phyloP scores from a whole-genome alignment of 257 asterid species.

The Gentiana macrophylla region DNA sequence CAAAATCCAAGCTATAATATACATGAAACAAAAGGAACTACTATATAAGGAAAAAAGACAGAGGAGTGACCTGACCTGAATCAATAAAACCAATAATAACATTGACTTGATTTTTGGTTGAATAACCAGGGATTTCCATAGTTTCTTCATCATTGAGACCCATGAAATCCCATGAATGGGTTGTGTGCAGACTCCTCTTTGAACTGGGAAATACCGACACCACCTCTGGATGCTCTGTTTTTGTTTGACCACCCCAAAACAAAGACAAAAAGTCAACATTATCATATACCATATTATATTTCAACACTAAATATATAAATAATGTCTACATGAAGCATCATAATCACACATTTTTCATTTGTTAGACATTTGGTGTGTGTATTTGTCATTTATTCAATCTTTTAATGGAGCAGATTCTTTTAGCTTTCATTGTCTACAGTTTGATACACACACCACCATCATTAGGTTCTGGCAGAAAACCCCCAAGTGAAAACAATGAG shows the following conservation, averaged over 20 bases:
- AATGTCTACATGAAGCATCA: too few relatives aligned
- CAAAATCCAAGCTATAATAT: too few relatives aligned
- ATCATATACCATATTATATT: not conserved
- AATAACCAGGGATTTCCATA: slow-evolving; percentile 86
- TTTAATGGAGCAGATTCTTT: too few relatives aligned
- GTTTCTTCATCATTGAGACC: slow-evolving; percentile 72
- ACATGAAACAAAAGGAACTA: not conserved
- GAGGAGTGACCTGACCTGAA: slow-evolving; percentile 75
- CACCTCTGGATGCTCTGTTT: slow-evolving; percentile 85
- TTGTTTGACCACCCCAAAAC: slow-evolving; percentile 14
- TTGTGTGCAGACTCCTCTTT: slow-evolving; percentile 74
- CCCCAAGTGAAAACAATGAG: not conserved
- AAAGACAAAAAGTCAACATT: not conserved
- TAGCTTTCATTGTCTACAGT: too few relatives aligned
- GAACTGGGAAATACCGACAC: slow-evolving; percentile 86
- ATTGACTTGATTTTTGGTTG: slow-evolving; percentile 89
- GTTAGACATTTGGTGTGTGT: too few relatives aligned
- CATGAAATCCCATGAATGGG: slow-evolving; percentile 99
- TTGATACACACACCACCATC: too few relatives aligned
- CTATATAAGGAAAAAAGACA: not conserved
- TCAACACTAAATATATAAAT: not conserved
- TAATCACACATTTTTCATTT: too few relatives aligned
- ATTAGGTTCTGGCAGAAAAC: too few relatives aligned
- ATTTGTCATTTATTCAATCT: slow-evolving; percentile 1
- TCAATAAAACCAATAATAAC: slow-evolving; percentile 89